Conservation (phyloP, 352 stramenopile species). For the Phytophthora agathidicida region DNA sequence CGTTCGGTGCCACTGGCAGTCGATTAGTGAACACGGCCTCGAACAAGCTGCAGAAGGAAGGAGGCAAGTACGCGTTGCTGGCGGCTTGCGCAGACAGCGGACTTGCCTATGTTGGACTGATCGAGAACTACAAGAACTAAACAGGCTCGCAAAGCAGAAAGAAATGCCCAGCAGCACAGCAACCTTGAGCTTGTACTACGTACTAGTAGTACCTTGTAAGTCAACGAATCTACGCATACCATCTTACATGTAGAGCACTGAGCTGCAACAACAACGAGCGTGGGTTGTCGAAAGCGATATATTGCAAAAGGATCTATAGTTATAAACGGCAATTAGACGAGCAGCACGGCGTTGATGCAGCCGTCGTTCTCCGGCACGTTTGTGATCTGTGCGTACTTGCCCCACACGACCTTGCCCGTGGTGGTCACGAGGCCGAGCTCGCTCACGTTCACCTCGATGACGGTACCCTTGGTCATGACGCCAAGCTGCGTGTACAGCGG, state of each 20-base stretch:
- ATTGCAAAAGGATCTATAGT: slow-evolving; percentile 43
- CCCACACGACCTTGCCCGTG: slow-evolving; percentile 99
- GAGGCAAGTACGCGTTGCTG: slow-evolving; percentile 95
- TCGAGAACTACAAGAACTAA: slow-evolving; percentile 91
- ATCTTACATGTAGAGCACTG: too few relatives aligned
- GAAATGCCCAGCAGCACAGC: slow-evolving; percentile 6
- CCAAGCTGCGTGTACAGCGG: slow-evolving; percentile 98
- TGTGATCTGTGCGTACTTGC: slow-evolving; percentile 99
- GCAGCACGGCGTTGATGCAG: slow-evolving; percentile 99
- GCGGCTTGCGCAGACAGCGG: slow-evolving; percentile 98
- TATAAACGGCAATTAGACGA: slow-evolving; percentile 92
- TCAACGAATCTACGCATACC: slow-evolving; percentile 8
- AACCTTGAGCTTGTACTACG: too few relatives aligned
- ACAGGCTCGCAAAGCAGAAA: not conserved
- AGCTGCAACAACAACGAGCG: not conserved
- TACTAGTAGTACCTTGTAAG: slow-evolving; percentile 4
- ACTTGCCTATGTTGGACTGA: slow-evolving; percentile 94
- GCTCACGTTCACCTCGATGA: slow-evolving; percentile 99
- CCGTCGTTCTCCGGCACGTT: slow-evolving; percentile 99
- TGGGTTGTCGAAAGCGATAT: slow-evolving; percentile 23
- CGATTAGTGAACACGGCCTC: slow-evolving; percentile 97
- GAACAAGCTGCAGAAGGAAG: slow-evolving; percentile 96
- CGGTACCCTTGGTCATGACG: slow-evolving; percentile 99
- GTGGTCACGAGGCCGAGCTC: slow-evolving; percentile 99
- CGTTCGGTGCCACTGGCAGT: slow-evolving; percentile 97